phyloP scores from a whole-genome alignment of 805 yeast species.

The Hanseniaspora mollemarum region DNA sequence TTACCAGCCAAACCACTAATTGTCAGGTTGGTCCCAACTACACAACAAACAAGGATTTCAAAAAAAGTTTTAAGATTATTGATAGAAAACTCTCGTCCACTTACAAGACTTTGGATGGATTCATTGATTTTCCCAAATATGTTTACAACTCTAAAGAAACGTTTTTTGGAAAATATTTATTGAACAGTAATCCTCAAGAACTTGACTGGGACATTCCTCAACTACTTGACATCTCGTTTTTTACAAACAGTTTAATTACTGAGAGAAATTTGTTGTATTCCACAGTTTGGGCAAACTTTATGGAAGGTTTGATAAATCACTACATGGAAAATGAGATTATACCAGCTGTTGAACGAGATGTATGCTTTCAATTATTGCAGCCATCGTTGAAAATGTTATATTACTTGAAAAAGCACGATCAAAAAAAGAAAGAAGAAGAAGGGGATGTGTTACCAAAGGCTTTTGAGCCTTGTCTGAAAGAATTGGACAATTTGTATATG shows the following conservation, averaged over 20 bases:
- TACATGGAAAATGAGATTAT: conserved; percentile 29
- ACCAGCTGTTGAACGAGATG: conserved; percentile 30
- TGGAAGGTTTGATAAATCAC: conserved; percentile 32
- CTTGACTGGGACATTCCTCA: conserved; percentile 4
- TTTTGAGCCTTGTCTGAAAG: conserved; percentile 28
- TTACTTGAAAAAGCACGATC: conserved; percentile 24
- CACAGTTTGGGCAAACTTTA: conserved; percentile 32
- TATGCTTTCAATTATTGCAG: conserved; percentile 28
- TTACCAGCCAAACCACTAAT: background rate
- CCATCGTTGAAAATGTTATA: conserved; percentile 18
- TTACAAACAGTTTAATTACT: conserved; percentile 18
- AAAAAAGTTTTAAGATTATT: background rate
- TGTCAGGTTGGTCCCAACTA: background rate
- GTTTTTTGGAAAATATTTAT: conserved; percentile 9
- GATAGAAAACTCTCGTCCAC: background rate
- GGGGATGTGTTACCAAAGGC: conserved; percentile 30
- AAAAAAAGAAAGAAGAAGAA: conserved; percentile 27
- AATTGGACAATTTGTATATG: conserved; percentile 30
- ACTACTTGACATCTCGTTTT: conserved; percentile 23
- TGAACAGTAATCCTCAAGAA: conserved; percentile 1
- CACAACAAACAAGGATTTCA: background rate
- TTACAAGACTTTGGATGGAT: background rate
- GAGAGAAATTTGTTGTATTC: conserved; percentile 31
- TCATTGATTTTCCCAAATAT: background rate
- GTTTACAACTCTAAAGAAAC: background rate